These are phyloP conservation scores for Mycena chlorophos DNA, from an alignment of 768 basidiomycete genomes.

Conservation along the genomic window DNA sequence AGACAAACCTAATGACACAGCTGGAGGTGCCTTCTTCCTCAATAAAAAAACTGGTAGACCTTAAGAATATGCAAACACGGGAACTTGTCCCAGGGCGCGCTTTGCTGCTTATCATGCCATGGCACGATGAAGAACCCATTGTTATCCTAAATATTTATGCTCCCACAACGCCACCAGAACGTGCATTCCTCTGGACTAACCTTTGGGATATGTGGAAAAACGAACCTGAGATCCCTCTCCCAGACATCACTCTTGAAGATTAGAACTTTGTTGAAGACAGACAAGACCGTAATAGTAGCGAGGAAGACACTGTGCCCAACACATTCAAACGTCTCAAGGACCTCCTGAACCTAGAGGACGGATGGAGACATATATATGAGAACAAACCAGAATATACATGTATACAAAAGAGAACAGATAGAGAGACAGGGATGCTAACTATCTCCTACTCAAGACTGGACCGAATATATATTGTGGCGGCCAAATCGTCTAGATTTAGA, in stretches of 20 bases:
- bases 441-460: slow-evolving; percentile 3
- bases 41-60: slow-evolving; percentile 17
- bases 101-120: slow-evolving; percentile 8
- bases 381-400: slow-evolving; percentile 2
- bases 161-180: slow-evolving; percentile 1
- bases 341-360: slow-evolving; percentile 3
- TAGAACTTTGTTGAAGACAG: slow-evolving; percentile 30
- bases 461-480: background rate
- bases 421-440: background rate
- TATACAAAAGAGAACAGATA: background rate
- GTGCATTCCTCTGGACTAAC: background rate
- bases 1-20: slow-evolving; percentile 1
- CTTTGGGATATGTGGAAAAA: background rate
- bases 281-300: slow-evolving; percentile 16
- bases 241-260: slow-evolving; percentile 22
- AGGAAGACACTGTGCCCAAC: background rate
- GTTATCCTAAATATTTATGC: slow-evolving; percentile 25
- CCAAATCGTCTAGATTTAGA: background rate
- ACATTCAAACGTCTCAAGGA: background rate
- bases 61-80: background rate
- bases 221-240: background rate
- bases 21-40: slow-evolving; percentile 21
- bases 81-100: slow-evolving; percentile 21
- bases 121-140: slow-evolving; percentile 7
- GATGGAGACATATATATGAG: slow-evolving; percentile 10